A percentile compares a stretch with the other conserved stretches of the same genome.
phyloP scores from a whole-genome alignment of 2,329 filamentous ascomycete genomes.

The Colletotrichum incanum region DNA sequence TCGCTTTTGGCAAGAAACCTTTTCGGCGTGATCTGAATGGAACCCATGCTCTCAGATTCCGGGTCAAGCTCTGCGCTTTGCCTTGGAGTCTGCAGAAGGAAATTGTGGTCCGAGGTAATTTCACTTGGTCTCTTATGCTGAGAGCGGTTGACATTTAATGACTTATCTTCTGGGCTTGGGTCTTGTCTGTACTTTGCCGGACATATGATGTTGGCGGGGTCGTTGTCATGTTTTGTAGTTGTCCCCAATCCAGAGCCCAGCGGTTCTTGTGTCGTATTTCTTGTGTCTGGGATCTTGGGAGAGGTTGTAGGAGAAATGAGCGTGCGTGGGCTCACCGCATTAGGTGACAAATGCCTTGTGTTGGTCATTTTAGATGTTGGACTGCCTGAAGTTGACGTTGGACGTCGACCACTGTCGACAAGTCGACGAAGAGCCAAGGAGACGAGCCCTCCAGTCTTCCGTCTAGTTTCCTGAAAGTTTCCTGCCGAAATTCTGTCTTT shows the following conservation, averaged over 20 bases:
- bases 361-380: neutral
- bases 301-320: neutral
- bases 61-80: neutral
- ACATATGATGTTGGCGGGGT: neutral
- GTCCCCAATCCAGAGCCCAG: neutral
- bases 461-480: neutral
- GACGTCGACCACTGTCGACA: slow-evolving; percentile 6
- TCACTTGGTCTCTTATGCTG: neutral
- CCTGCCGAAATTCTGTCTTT: neutral
- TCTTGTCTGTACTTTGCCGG: neutral
- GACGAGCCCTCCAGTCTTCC: slow-evolving; percentile 6
- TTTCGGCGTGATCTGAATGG: slow-evolving; percentile 36
- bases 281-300: neutral
- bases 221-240: neutral
- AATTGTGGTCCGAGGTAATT: neutral
- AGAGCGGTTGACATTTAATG: neutral
- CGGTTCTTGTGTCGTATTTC: neutral
- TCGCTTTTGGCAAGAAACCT: slow-evolving; percentile 8
- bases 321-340: slow-evolving; percentile 3
- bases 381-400: neutral
- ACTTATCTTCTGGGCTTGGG: neutral
- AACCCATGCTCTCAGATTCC: slow-evolving; percentile 2
- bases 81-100: neutral
- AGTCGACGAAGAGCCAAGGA: slow-evolving; percentile 28
- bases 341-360: neutral